Conservation (phyloP, 164 flowering plant species). For the Chimonanthus salicifolius region DNA sequence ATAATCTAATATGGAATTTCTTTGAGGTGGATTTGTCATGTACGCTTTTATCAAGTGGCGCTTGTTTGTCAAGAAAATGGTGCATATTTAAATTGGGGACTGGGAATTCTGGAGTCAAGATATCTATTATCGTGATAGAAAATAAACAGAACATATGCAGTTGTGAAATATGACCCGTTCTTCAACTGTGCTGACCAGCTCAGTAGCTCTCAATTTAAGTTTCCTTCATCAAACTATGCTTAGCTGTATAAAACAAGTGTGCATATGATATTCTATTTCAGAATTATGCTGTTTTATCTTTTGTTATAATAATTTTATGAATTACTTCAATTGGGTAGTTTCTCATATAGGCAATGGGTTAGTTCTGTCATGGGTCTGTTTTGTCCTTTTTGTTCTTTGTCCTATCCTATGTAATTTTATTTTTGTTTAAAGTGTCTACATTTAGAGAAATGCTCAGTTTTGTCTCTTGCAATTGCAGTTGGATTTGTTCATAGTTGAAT, state of each 20-base stretch:
- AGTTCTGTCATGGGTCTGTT: too few species aligned
- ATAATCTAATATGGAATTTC: background rate
- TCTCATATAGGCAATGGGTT: background rate
- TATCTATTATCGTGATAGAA: background rate
- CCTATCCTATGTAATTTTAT: background rate
- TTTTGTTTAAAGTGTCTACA: background rate
- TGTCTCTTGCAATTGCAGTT: background rate
- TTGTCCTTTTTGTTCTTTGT: too few species aligned
- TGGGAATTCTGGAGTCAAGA: background rate
- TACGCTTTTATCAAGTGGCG: too few species aligned
- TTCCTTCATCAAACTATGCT: background rate
- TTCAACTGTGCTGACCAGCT: background rate
- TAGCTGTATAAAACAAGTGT: background rate
- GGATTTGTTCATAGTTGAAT: background rate
- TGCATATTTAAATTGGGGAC: background rate
- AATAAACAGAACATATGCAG: background rate
- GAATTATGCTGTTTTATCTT: background rate
- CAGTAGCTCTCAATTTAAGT: background rate
- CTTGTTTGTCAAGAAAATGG: background rate
- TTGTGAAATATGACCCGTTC: background rate
- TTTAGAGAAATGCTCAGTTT: background rate
- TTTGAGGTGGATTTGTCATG: background rate
- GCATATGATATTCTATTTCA: too few species aligned
- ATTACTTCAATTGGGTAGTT: too few species aligned
- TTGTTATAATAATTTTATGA: too few species aligned